phyloP scores from a whole-genome alignment of 495 filamentous ascomycete genomes.

The Aspergillus saccharolyticus region DNA sequence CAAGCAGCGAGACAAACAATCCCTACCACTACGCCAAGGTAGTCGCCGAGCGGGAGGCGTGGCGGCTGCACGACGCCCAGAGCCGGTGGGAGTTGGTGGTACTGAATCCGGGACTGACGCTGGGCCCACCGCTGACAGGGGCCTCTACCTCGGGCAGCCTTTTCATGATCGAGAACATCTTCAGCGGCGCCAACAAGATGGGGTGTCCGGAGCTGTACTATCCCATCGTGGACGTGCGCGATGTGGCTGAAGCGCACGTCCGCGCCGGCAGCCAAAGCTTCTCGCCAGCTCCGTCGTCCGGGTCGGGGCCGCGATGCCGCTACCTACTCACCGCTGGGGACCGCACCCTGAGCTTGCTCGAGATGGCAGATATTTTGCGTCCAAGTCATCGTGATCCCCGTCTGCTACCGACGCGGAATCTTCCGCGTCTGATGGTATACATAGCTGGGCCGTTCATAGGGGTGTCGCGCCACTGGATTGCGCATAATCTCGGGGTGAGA shows the following conservation, averaged over 20 bases:
- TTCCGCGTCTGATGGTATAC: not conserved
- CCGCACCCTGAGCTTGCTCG: not conserved
- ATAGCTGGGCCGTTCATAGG: not conserved
- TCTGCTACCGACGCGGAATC: not conserved
- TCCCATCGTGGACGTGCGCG: not conserved
- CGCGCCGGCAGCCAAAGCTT: too few relatives aligned
- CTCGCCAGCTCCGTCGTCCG: too few relatives aligned
- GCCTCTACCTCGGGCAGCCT: not conserved
- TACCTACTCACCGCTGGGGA: not conserved
- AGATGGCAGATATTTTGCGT: not conserved
- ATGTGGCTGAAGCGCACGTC: not conserved
- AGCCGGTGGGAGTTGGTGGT: not conserved
- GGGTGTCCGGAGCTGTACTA: not conserved
- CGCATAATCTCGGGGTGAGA: not conserved
- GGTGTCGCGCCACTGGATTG: not conserved
- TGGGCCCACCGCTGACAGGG: not conserved
- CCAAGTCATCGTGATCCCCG: not conserved
- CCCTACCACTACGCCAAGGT: constrained; percentile 1
- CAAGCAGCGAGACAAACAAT: not conserved
- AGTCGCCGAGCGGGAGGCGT: not conserved
- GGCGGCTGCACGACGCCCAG: not conserved
- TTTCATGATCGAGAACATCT: not conserved
- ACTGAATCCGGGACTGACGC: not conserved
- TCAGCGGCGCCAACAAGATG: not conserved
- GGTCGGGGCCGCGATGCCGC: not conserved